Evolutionary conservation across 106 monocot genomes (phyloP).

Genomic region (Agapanthus africanus): DNA sequence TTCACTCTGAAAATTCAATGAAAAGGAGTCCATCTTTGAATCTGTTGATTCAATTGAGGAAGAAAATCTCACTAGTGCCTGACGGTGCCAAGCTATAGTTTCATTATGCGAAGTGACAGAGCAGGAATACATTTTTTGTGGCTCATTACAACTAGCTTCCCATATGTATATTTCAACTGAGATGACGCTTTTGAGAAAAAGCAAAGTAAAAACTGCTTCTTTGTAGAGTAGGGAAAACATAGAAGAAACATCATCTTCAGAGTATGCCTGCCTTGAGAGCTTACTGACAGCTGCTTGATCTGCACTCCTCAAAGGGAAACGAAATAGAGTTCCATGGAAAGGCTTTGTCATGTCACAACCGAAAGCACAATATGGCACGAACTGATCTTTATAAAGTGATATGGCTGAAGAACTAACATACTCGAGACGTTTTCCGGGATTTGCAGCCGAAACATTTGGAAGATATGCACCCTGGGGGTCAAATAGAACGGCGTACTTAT

Average conservation of each 20-base stretch:
- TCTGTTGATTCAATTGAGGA: conserved; percentile 23
- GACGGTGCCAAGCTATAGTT: conserved; percentile 55
- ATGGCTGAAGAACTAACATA: conserved; percentile 78
- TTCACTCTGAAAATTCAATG: conserved; percentile 61
- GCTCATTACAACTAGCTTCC: conserved; percentile 45
- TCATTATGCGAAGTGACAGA: conserved; percentile 48
- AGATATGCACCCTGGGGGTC: conserved; percentile 91
- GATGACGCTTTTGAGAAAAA: conserved; percentile 80
- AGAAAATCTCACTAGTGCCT: conserved; percentile 53
- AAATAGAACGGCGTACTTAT: conserved; percentile 84
- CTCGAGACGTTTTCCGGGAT: conserved; percentile 94
- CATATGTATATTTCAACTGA: conserved; percentile 84
- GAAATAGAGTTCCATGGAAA: conserved; percentile 90
- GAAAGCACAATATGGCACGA: conserved; percentile 82
- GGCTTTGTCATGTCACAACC: conserved; percentile 89
- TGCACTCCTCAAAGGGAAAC: conserved; percentile 85
- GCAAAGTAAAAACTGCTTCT: conserved; percentile 68
- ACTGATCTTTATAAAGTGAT: conserved; percentile 72
- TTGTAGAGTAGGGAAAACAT: conserved; percentile 78
- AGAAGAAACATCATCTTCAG: conserved; percentile 65
- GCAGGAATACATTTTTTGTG: conserved; percentile 74
- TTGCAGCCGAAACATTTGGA: conserved; percentile 92
- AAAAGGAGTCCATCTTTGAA: conserved; percentile 53
- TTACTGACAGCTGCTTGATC: conserved; percentile 73
- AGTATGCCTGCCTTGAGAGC: conserved; percentile 77